Evolutionary conservation across 2,329 filamentous ascomycete species (phyloP), one percentile per base, ranked within the genome.

Genomic region (Immersiporthe knoxdaviesiana): DNA sequence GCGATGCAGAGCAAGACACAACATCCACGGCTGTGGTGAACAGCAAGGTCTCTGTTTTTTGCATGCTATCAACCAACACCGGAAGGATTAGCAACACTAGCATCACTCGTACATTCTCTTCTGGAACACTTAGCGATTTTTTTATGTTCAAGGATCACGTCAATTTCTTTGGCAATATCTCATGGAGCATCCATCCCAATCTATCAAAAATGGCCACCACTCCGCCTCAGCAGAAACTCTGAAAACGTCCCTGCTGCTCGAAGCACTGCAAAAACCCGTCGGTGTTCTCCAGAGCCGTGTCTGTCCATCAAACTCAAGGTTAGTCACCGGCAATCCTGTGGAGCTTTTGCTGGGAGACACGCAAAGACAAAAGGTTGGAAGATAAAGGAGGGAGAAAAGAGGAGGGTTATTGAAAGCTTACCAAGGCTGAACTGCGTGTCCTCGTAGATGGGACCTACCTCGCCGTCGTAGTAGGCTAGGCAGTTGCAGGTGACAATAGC

Each of bases 381-480:
- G 44, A n/a, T 16, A n/a, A 18, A 44, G 41, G 39, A 11, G 8
- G 18, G 21, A 21, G 18, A 47, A 10, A 10, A 47, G 8, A 47
- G 18, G 16, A 47, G 41, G 6, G 21, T 1, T 27, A 8, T 18
- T 30, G 14, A 5, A 56, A 18, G 32, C 52, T 56, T 32, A 56
- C 52, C 52, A 56, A 56, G 52, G 12, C 27, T 56, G 52, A 56
- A 56, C 24, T 56, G 24, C 27, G 52, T 56, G 24, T 56, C 52
- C 14, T 56, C 52, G 14, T 56, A 56, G 24, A 56, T 30, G 52
- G 52, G 27, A 2, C 52, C 52, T 18, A 56, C 27, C 52, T 56
- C 24, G 24, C 52, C 52, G 8, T 56, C 52, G 5, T 56, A 56
- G 12, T 56, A 56, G 52, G 52, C 52, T 8, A 56, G 24, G 52